Base-by-base conservation (phyloP, 176 grass and related monocot genomes). In the Bonia amplexicaulis region DNA sequence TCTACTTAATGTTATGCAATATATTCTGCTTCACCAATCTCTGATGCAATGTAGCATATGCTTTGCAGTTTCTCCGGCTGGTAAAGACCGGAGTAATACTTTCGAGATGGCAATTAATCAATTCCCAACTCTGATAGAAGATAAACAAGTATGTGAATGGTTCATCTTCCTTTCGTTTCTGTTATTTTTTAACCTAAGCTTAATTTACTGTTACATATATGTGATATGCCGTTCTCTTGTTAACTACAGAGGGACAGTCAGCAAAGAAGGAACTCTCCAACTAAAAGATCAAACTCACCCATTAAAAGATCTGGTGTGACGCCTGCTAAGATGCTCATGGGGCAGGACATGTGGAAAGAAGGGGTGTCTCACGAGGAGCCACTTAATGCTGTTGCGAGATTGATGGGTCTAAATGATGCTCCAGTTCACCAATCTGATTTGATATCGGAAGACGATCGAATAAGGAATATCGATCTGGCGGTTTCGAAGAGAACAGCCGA, bases 271-370 rank as follows among this genome's bases (percentile, higher is more conserved):
- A 74, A 46, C 37, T 78, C 80, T 25, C 88, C 82, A 2, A 87
- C 86, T 37, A 92, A 89, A 66, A 89, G 83, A 75, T 87, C 86
- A 48, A 81, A 51, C 39, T 84, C 82, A 1, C 88, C 82, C 4
- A 88, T 77, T 78, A 92, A 92, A 87, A 94, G 86, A 79, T 79
- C 86, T 25, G 74, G 88, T 48, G 86, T 82, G 74, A 79, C 86
- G 0, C 90, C 93, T n/a, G 88, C 94, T 68, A 99, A 92, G 82
- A 89, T 89, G 91, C 91, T 94, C 44, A 94, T 99, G 66, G 91
- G 92, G 82, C 86, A 91, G 86, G 96, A 96, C 78, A 99, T 99
- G 93, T 91, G 88, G 91, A 90, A 81, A 89, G 88, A 93, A 87
- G 86, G 82, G 55, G 19, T 61, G 15, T 82, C 80, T 16, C 89